phyloP scores from a whole-genome alignment of 139 green algal species.

The Micromonas commoda region DNA sequence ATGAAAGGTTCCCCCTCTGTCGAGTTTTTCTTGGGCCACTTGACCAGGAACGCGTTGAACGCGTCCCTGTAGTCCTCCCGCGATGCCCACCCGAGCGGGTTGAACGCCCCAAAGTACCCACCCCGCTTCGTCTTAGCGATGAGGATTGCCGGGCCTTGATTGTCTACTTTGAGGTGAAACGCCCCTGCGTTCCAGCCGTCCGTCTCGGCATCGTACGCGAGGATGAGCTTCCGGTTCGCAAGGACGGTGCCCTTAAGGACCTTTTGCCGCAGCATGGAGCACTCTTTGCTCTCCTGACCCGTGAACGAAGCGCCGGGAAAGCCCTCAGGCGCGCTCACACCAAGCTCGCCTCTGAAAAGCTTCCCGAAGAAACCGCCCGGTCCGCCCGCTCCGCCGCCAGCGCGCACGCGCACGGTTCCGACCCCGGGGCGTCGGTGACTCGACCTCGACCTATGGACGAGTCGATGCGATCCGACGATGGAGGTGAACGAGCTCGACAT shows the following conservation, averaged over 20 bases:
- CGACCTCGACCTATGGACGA: no score
- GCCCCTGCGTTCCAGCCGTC: not conserved
- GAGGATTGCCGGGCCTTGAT: conserved; percentile 26
- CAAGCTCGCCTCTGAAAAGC: no score
- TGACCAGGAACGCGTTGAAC: conserved; percentile 35
- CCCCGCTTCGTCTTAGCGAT: conserved; percentile 3
- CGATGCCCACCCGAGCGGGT: conserved; percentile 18
- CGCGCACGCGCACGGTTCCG: no score
- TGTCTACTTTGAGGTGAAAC: conserved; percentile 30
- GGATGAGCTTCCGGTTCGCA: not conserved
- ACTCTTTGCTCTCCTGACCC: not conserved
- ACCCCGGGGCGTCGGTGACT: no score
- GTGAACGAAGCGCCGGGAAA: not conserved
- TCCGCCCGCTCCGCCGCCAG: no score
- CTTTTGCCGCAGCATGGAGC: not conserved
- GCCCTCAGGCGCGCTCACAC: no score
- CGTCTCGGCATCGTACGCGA: not conserved
- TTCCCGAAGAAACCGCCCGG: no score
- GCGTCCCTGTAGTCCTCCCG: conserved; percentile 35
- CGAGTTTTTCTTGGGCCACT: conserved; percentile 8
- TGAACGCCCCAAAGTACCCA: conserved; percentile 31
- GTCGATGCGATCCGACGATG: no score
- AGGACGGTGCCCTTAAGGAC: not conserved
- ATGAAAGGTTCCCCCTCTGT: not conserved
- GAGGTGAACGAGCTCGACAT: no score